Evolutionary conservation across 225 moss, liverwort and hornwort species (phyloP), one percentile per base, ranked within the genome.

Genomic region (Physcomitrium patens): DNA sequence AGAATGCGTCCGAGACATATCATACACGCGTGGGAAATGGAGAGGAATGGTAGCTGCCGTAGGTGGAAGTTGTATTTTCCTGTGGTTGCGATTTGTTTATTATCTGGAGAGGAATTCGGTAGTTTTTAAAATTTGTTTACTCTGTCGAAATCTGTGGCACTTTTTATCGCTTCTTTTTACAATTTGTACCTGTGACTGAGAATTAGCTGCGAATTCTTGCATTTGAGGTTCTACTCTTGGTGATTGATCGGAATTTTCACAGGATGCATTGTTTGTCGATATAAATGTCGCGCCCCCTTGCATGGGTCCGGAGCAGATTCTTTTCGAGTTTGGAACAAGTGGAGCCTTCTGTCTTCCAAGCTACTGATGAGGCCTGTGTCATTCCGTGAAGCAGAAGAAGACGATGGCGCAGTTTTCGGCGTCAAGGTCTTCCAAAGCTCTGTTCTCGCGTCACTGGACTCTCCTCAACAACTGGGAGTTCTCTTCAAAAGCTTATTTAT

Each of bases 391-490:
- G 57, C 10, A n/a, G 67, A 57, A 16, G 73, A 62, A 23, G 65
- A 50, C 55, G 22, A 79, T 79, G 79, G 73, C 79, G 23, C 79
- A 73, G 61, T 60, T 60, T 20, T 60, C 43, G 50, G 66, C 66
- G 72, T 72, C 66, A 42, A 78, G 59, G 65, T 50, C 72, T 51
- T 44, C 27, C 23, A 71, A 71, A 71, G 65, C 24, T 41, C 23
- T 66, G 65, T 50, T 43, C 6, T 17, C 18, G 17, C 52, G 43
- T 51, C 70, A 46, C 10, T 23, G 52, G 63, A 3, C 14, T 15
- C 46, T 70, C 10, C 47, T 62, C 55, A 63, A 20, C 17, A 20
- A 45, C 63, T 45, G 69, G 69, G 62, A 77, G 53, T 19, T 69
- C 60, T 17, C 43, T 20, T 20, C 49, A 23, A 57, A 74, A 56